Evolutionary conservation across 1,284 basidiomycete genomes (phyloP), one percentile per base, ranked within the genome.

Genomic region (Boletus semigastroideus): DNA sequence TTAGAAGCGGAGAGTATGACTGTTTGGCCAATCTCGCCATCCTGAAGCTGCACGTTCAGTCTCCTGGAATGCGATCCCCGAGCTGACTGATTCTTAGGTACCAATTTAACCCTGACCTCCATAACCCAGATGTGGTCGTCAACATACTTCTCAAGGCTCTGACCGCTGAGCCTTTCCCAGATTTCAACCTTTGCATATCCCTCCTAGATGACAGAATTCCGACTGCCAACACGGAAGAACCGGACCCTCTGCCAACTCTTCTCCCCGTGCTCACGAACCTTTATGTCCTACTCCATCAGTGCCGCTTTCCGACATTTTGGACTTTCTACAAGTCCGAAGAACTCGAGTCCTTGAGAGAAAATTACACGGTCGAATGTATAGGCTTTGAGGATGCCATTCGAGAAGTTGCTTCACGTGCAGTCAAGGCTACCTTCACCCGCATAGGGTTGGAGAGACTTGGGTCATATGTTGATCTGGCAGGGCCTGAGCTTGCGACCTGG

Each of bases 111-210:
- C 86, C 92, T 17, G 85, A 91, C 68, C 82, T 96, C 41, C 92
- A 92, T 74, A 95, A 95, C 74, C 86, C 92, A 9, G 92, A 95
- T 64, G 90, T 95, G 19, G 89, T 94, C 60, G 79, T 96, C 72
- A 92, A 96, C 76, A 92, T 98, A 69, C 89, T 98, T 65, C 81
- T 94, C 71, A 97, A 98, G 78, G 83, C 94, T 19, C 81, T 98
- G 51, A 86, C 89, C 28, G 81, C 85, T 3, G 78, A 84, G 33
- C 90, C 92, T 37, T 84, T 90, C 46, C 92, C 94, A 55, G 95
- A 98, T 70, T 98, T 95, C 75, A 90, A 90, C 68, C 89, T 98
- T 54, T 96, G 92, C 67, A 83, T 96, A 58, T 90, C 93, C 34
- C 81, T 98, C 14, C 78, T 94, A 33, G 91, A 94, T 55, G 92